These are phyloP conservation scores for Dioscorea dumetorum DNA, from an alignment of 106 monocot species.

Conservation along the genomic window DNA sequence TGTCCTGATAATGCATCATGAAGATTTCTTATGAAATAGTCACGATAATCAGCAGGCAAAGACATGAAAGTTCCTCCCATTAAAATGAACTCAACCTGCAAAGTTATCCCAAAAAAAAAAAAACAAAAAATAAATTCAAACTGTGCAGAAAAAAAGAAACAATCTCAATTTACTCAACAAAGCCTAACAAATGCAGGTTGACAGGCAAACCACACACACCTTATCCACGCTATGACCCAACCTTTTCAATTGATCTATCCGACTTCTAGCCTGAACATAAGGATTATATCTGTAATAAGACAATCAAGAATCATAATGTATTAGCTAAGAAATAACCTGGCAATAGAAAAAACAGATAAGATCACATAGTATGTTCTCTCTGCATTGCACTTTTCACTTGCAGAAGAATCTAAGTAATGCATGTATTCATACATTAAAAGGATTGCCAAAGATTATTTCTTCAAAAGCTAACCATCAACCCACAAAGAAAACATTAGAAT, in stretches of 20 bases:
- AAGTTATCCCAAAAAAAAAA: not conserved
- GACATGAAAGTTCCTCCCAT: conserved; percentile 99
- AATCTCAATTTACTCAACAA: not conserved
- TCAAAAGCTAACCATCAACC: too few species aligned
- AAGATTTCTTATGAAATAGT: conserved; percentile 95
- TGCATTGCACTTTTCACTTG: too few species aligned
- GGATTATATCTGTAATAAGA: conserved; percentile 74
- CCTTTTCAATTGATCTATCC: conserved; percentile 97
- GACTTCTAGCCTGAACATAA: conserved; percentile 96
- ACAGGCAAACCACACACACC: conserved; percentile 28
- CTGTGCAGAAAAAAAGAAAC: not conserved
- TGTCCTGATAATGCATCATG: conserved; percentile 99
- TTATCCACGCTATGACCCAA: conserved; percentile 99
- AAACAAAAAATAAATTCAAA: too few species aligned
- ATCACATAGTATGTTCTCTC: not conserved
- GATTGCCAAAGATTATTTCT: too few species aligned
- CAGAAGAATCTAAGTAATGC: too few species aligned
- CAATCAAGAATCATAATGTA: not conserved
- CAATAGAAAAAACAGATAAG: not conserved
- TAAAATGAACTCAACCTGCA: conserved; percentile 97
- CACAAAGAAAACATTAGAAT: too few species aligned
- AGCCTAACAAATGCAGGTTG: not conserved
- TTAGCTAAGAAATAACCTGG: not conserved
- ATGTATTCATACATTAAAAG: too few species aligned
- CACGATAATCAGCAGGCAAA: conserved; percentile 95